Base-by-base conservation (phyloP, 2,329 filamentous ascomycete species). In the Ophiostoma ips region DNA sequence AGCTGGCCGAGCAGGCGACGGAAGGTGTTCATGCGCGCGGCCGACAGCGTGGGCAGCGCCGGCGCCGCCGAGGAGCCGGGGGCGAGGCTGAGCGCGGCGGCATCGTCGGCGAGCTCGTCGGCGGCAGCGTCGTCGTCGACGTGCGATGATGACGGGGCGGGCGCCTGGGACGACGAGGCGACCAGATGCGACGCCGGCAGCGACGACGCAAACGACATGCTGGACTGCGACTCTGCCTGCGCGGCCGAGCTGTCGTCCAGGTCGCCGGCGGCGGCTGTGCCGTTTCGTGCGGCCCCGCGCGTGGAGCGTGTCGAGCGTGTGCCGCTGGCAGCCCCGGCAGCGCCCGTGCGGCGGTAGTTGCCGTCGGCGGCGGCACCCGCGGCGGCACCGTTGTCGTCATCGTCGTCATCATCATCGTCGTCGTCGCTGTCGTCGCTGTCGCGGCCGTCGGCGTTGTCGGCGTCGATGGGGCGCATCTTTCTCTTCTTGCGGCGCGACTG, bases 401-500 rank as follows among this genome's bases (percentile, higher is more conserved):
- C n/a, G n/a, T n/a, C n/a, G n/a, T 43, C 28, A 52, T 53, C 54
- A 49, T 55, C 54, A 19, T 41, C 24, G 55, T 52, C 55, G 47
- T 56, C 52, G 38, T 58, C 37, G 28, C 34, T 30, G 28, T 49
- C 47, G 15, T 47, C 33, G 19, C 46, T 57, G 52, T 65, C 66
- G n/a, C 61, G 64, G 43, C 75, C 73, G 6, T 72, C 76, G 24
- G 75, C 75, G 1, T 71, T 75, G 18, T 76, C 75, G 10, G 65
- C 51, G 3, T 53, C 55, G n/a, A 50, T 11, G 33, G 73, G 72
- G 30, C 75, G 71, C 6, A 76, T 83, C 58, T 85, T 83, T 65
- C 87, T 82, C 59, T 89, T 79, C 66, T 92, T 84, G 72, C 90
- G 92, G 58, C 81, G 77, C 52, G 88, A 85, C 63, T 88, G 82